A percentile compares a stretch with the other conserved stretches of the same genome.
Conservation (phyloP, 179 eudicot species). For the Beta corolliflora region DNA sequence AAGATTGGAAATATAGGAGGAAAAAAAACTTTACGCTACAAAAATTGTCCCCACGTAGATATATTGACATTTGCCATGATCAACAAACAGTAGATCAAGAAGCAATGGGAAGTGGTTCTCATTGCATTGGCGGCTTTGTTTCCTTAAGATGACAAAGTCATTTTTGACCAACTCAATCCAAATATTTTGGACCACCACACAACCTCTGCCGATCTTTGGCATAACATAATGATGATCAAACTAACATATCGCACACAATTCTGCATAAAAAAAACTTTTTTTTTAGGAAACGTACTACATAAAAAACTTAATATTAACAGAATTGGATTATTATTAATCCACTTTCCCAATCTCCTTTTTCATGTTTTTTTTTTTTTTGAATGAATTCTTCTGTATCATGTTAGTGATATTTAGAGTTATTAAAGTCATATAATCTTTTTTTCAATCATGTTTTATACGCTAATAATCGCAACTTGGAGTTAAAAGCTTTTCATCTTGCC, state of each 20-base stretch:
- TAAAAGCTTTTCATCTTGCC: too few relatives aligned
- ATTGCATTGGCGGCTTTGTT: slow-evolving; percentile 15
- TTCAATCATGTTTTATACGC: too few relatives aligned
- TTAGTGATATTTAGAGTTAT: too few relatives aligned
- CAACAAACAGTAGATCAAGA: not conserved
- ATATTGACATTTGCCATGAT: not conserved
- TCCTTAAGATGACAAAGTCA: slow-evolving; percentile 3
- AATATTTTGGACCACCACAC: not conserved
- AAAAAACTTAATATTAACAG: not conserved
- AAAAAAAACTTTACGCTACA: not conserved
- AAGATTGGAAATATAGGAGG: too few relatives aligned
- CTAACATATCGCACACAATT: not conserved
- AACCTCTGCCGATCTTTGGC: not conserved
- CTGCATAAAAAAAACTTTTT: not conserved
- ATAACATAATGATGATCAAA: not conserved
- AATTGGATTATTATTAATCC: not conserved
- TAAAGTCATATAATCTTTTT: too few relatives aligned
- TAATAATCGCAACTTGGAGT: too few relatives aligned
- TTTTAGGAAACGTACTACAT: too few relatives aligned
- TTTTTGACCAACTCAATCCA: not conserved
- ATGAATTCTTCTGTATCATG: too few relatives aligned
- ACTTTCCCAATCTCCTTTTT: not conserved
- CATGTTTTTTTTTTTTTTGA: not conserved
- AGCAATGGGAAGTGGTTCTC: slow-evolving; percentile 4
- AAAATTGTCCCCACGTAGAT: not conserved